These are phyloP conservation scores for Leucocoprinus leucothites DNA, from an alignment of 768 basidiomycete species.

Conservation along the genomic window DNA sequence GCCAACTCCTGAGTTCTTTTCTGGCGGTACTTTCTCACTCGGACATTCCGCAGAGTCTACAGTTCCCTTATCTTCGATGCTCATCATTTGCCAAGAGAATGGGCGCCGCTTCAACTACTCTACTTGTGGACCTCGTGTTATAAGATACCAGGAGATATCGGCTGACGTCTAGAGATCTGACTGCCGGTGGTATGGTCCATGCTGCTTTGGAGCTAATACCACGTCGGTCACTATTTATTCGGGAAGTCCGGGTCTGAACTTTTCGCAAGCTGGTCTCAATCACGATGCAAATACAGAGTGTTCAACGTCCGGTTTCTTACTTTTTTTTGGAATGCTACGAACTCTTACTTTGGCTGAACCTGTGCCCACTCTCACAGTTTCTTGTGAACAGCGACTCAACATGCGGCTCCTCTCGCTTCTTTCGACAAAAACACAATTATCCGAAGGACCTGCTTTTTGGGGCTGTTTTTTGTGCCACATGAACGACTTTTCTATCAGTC, in stretches of 20 bases:
- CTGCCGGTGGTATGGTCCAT: neutral
- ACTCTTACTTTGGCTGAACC: no score
- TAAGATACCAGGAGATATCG: neutral
- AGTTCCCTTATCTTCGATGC: neutral
- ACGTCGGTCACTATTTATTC: no score
- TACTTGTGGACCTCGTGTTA: neutral
- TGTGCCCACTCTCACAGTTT: no score
- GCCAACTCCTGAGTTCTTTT: neutral
- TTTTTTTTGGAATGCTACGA: no score
- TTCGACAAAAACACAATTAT: neutral
- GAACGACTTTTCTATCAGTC: neutral
- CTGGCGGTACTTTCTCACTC: neutral
- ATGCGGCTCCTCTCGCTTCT: slow-evolving; percentile 1
- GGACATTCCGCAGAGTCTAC: neutral
- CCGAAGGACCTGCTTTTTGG: neutral
- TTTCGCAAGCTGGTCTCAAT: no score
- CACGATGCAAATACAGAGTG: no score
- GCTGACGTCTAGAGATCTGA: neutral
- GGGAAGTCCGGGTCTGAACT: no score
- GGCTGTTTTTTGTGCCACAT: neutral
- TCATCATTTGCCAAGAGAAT: neutral
- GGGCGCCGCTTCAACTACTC: neutral
- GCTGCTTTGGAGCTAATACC: no score
- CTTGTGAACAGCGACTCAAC: neutral
- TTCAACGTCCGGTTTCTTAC: no score